Evolutionary conservation across 2,329 filamentous ascomycete species (phyloP).

Genomic region (Colletotrichum navitas): DNA sequence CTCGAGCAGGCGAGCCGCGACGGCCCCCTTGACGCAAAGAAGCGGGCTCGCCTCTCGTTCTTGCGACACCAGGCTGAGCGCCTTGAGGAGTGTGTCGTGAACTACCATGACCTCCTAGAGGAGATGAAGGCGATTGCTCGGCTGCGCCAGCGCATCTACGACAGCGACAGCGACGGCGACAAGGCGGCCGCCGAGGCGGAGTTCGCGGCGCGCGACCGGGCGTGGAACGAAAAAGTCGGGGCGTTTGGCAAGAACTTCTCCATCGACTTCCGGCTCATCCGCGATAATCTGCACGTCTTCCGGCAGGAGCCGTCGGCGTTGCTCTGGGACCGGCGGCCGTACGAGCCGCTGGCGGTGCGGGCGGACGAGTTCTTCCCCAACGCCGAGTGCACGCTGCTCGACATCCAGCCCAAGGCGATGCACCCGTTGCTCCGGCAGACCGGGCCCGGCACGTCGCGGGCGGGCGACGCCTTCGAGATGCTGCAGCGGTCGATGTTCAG

Average conservation of each 20-base stretch:
- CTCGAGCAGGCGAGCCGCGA: constrained; percentile 50
- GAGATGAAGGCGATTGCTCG: constrained; percentile 48
- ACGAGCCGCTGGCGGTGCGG: constrained; percentile 74
- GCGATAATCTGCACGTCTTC: constrained; percentile 68
- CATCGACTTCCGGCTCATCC: constrained; percentile 54
- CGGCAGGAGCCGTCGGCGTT: constrained; percentile 65
- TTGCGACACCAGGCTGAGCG: constrained; percentile 49
- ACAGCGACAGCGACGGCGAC: not conserved
- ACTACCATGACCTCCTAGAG: constrained; percentile 51
- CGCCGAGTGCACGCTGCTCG: constrained; percentile 69
- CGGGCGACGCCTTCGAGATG: constrained; percentile 66
- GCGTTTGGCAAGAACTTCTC: constrained; percentile 50
- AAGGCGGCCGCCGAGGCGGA: constrained; percentile 42
- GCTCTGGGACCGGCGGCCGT: constrained; percentile 76
- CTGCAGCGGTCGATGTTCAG: constrained; percentile 59
- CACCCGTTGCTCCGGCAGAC: constrained; percentile 62
- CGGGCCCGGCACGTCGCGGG: constrained; percentile 55
- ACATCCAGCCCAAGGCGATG: constrained; percentile 72
- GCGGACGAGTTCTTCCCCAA: constrained; percentile 76
- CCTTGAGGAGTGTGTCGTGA: constrained; percentile 42
- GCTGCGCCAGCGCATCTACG: constrained; percentile 42
- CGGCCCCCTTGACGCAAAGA: constrained; percentile 14
- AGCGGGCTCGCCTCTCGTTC: constrained; percentile 44
- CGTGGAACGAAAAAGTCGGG: constrained; percentile 53
- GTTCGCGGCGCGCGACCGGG: constrained; percentile 48